phyloP scores from a whole-genome alignment of 768 basidiomycete species.

The Postia placenta region DNA sequence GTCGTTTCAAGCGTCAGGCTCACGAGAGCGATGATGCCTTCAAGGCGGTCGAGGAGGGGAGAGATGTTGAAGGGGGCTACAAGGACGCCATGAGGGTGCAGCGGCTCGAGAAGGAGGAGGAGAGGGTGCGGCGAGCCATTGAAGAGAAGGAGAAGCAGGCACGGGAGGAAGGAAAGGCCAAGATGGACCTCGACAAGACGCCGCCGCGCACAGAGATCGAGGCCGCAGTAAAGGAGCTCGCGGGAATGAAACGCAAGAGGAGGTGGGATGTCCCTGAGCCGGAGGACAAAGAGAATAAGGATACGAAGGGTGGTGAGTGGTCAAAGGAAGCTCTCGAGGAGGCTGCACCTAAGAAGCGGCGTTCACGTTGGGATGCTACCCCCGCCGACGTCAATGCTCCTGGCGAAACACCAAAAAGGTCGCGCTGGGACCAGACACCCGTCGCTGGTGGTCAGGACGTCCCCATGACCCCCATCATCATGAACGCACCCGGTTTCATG shows the following conservation, averaged over 20 bases:
- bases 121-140: slow-evolving; percentile 72
- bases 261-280: slow-evolving; percentile 70
- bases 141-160: slow-evolving; percentile 84
- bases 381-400: slow-evolving; percentile 59
- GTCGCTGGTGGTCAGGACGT: slow-evolving; percentile 48
- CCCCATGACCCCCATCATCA: slow-evolving; percentile 76
- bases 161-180: slow-evolving; percentile 62
- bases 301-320: slow-evolving; percentile 59
- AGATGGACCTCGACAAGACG: slow-evolving; percentile 89
- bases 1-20: slow-evolving; percentile 81
- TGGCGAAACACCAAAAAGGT: slow-evolving; percentile 77
- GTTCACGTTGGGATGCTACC: slow-evolving; percentile 95
- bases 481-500: slow-evolving; percentile 78
- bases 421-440: slow-evolving; percentile 97
- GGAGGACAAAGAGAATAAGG: slow-evolving; percentile 62
- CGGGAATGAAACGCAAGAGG: slow-evolving; percentile 65
- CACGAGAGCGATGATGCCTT: slow-evolving; percentile 81
- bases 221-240: slow-evolving; percentile 65
- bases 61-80: slow-evolving; percentile 79
- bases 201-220: slow-evolving; percentile 79
- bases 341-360: slow-evolving; percentile 81
- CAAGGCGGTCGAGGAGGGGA: slow-evolving; percentile 57
- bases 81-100: slow-evolving; percentile 93
- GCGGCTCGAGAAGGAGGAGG: slow-evolving; percentile 91
- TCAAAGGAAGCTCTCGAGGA: slow-evolving; percentile 69